Evolutionary conservation across 495 filamentous ascomycete species (phyloP), one percentile per base, ranked within the genome.

Genomic region (Amphirosellinia nigrospora): DNA sequence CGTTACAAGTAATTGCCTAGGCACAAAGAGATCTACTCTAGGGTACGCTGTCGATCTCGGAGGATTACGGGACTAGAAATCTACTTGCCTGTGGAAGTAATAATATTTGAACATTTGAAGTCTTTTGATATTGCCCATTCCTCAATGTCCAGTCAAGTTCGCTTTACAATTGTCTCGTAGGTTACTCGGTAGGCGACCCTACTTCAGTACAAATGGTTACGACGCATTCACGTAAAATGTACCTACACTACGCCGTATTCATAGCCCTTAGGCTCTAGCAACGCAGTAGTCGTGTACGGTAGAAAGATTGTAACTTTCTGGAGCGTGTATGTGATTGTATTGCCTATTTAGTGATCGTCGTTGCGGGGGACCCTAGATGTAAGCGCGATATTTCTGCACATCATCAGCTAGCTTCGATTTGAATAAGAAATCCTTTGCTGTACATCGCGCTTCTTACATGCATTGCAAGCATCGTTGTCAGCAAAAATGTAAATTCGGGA

Each of bases 321-420:
- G n/a, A n/a, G n/a, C n/a, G n/a, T n/a, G n/a, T n/a, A n/a, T n/a
- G n/a, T n/a, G n/a, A 15, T 26, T 11, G 28, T 63, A 63, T 41
- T 63, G 60, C 60, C 60, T 63, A 34, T 43, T 63, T 60, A 4
- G 58, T 38, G 13, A 46, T 50, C 10, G 43, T 9, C 15, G 3
- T 36, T 64, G 61, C 61, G n/a, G 61, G 61, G 61, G 61, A 43
- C 38, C 28, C 9, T 48, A 64, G 41, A 19, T 48, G 61, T 50
- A 64, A 48, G 45, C 43, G 41, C 43, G 61, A 64, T 48, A 64
- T 50, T 62, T 30, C 61, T 64, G 61, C 61, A 23, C 61, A 38
- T 50, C 41, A 34, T 48, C 43, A 50, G 50, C 28, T 64, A 28
- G 43, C 19, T 50, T 19, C 36, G 26, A 6, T 23, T 36, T 50